These are phyloP conservation scores for Wickerhamiella musiphila DNA, from an alignment of 805 yeast species.

Conservation along the genomic window DNA sequence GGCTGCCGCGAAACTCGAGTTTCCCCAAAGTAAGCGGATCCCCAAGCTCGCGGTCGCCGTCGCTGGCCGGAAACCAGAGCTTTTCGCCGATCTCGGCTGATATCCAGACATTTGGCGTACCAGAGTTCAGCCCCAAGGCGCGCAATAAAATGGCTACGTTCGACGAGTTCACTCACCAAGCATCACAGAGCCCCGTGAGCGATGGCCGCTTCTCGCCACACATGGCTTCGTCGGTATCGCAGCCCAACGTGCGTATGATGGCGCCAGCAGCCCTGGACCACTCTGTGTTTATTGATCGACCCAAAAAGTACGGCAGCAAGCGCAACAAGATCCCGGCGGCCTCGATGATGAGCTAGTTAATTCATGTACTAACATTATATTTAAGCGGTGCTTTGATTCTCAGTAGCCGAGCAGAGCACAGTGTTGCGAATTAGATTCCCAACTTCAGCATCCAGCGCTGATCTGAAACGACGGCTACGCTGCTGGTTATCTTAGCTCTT, in stretches of 20 bases:
- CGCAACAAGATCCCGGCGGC: background rate
- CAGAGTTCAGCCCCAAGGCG: background rate
- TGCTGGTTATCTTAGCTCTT: too few relatives aligned
- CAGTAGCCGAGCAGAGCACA: too few relatives aligned
- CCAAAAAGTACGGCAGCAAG: constrained; percentile 1
- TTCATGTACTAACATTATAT: too few relatives aligned
- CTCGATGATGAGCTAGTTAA: background rate
- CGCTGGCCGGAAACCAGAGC: background rate
- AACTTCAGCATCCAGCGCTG: too few relatives aligned
- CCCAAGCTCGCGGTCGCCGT: background rate
- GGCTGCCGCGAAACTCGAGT: too few relatives aligned
- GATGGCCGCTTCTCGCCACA: background rate
- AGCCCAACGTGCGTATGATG: background rate
- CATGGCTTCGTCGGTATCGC: background rate
- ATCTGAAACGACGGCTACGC: too few relatives aligned
- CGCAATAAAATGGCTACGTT: background rate
- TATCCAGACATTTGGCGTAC: background rate
- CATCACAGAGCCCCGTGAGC: background rate
- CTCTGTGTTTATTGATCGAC: constrained; percentile 1
- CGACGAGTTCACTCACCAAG: background rate
- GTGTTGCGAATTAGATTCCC: too few relatives aligned
- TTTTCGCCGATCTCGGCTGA: background rate
- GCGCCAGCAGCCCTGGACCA: constrained; percentile 1
- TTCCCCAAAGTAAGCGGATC: too few relatives aligned
- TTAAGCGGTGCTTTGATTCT: too few relatives aligned